phyloP scores from a whole-genome alignment of 768 basidiomycete species.

The Serendipita indica region DNA sequence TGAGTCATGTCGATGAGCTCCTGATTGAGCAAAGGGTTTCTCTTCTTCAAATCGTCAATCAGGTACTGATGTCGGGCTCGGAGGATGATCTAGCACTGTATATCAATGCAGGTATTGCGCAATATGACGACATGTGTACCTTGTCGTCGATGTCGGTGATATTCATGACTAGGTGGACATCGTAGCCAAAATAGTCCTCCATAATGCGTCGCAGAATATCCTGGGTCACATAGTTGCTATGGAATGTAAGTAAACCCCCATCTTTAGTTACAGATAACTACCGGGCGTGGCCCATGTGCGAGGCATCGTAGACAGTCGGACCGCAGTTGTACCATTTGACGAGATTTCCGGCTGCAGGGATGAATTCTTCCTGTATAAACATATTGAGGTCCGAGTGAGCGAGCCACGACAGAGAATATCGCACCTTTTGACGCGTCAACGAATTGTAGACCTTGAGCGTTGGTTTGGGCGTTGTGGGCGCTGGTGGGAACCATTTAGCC shows the following conservation, averaged over 20 bases:
- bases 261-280: slow-evolving; percentile 22
- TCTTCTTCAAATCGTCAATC: slow-evolving; percentile 42
- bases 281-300: slow-evolving; percentile 98
- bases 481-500: slow-evolving; percentile 36
- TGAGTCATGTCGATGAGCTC: slow-evolving; percentile 42
- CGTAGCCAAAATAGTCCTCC: slow-evolving; percentile 91
- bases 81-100: slow-evolving; percentile 63
- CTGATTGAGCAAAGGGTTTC: slow-evolving; percentile 39
- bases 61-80: slow-evolving; percentile 67
- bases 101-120: neutral
- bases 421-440: slow-evolving; percentile 76
- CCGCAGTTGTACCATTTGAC: slow-evolving; percentile 99
- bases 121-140: slow-evolving; percentile 29
- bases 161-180: slow-evolving; percentile 98
- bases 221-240: slow-evolving; percentile 91
- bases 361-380: slow-evolving; percentile 50
- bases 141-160: slow-evolving; percentile 99
- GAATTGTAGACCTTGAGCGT: slow-evolving; percentile 83
- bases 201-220: slow-evolving; percentile 82
- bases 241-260: neutral
- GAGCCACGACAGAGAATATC: slow-evolving; percentile 10
- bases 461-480: slow-evolving; percentile 39
- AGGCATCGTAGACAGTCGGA: slow-evolving; percentile 95
- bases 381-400: neutral
- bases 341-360: slow-evolving; percentile 44